Base-by-base conservation (phyloP, 768 basidiomycete species). In the Boletus rex-veris region DNA sequence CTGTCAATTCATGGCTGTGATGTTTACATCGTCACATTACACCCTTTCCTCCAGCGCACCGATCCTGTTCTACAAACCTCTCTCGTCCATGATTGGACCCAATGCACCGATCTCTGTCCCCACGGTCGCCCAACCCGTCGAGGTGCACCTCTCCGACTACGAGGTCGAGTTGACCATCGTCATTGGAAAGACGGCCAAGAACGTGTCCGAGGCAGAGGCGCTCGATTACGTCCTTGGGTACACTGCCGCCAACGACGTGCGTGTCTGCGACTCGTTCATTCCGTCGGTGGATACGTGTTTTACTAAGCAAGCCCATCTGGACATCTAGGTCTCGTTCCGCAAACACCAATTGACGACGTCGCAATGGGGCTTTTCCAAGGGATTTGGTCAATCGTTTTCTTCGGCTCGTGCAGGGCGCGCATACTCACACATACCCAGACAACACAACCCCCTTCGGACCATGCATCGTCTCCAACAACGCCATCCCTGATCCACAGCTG, bases 351-450 rank as follows among this genome's bases (percentile, higher is more conserved):
- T 88, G 71, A 81, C 82, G 4, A 84, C 86, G 10, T 85, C 86
- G 1, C 92, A 95, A 61, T 95, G 92, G 92, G 76, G 80, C 30
- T 93, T 91, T 71, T 91, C 90, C 26, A 95, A 95, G 70, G 79
- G 86, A 39, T 95, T 92, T 60, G 92, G 90, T 86, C 53, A 24
- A 78, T 61, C 39, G 16, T 14, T 16, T 40, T 28, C 7, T 10
- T 26, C 10, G 6, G 3, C 9, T 24, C 2, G 8, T 14, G 26
- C 15, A 28, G 1, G 28, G 9, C 11, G 3, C 35, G 15, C 15
- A 3, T 38, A 19, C 24, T 19, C 40, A 9, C 35, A 36, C 15
- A 16, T 16, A 36, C 14, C 5, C 45, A 71, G 70, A 74, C 48
- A 64, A 75, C 31, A 73, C 76, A 4, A 79, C 72, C 14, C 92